A percentile compares a stretch with the other conserved stretches of the same genome.
These are phyloP conservation scores for Stephania japonica DNA, from an alignment of 164 flowering plant genomes.

Conservation along the genomic window DNA sequence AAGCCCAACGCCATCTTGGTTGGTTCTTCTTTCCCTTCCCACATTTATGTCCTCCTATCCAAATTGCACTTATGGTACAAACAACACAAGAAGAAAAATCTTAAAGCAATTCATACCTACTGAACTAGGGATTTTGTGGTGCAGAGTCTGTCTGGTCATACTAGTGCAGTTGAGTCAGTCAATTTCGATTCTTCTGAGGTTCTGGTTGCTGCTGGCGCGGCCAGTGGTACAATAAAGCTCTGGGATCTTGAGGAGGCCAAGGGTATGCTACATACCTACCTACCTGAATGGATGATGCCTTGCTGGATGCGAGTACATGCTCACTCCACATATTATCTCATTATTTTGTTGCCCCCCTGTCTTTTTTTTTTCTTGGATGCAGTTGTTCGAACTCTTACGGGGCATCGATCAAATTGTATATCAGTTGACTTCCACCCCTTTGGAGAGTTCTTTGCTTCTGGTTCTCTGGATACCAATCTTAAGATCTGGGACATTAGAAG, in stretches of 20 bases:
- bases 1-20: slow-evolving; percentile 92
- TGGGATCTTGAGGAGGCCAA: slow-evolving; percentile 99
- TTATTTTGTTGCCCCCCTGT: background rate
- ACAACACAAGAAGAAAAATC: background rate
- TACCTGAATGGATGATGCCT: background rate
- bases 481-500: slow-evolving; percentile 99
- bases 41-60: background rate
- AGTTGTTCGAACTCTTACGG: slow-evolving; percentile 98
- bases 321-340: background rate
- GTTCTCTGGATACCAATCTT: slow-evolving; percentile 93
- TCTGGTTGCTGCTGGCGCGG: slow-evolving; percentile 97
- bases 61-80: background rate
- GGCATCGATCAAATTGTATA: slow-evolving; percentile 93
- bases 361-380: slow-evolving; percentile 14
- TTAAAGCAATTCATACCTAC: background rate
- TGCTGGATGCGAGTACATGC: background rate
- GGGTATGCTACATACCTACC: slow-evolving; percentile 39
- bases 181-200: slow-evolving; percentile 92
- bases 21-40: slow-evolving; percentile 19
- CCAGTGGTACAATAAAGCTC: slow-evolving; percentile 93
- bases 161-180: slow-evolving; percentile 93
- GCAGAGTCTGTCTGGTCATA: slow-evolving; percentile 95
- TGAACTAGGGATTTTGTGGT: background rate
- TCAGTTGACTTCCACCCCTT: slow-evolving; percentile 99
- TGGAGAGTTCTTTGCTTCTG: slow-evolving; percentile 99